Base-by-base conservation (phyloP, 1,284 basidiomycete species). In the Fomitiporia mediterranea region DNA sequence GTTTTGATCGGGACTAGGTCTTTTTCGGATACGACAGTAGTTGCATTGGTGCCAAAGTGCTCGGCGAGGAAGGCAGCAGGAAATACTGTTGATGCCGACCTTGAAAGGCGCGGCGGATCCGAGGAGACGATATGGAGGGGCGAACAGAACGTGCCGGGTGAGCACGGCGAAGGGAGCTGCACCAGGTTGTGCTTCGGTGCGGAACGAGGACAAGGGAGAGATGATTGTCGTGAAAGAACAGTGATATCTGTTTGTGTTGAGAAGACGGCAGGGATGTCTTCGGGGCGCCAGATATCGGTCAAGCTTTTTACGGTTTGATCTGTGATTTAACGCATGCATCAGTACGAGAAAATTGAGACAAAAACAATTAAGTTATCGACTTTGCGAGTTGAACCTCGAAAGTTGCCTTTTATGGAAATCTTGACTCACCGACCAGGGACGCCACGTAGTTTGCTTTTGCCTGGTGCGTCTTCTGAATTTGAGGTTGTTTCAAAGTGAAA, bases 241-340 rank as follows among this genome's bases (percentile, higher is more conserved):
- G 65, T 61, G 25, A 72, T 67, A 32, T 67, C 68, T 9, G 68
- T 64, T 13, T 77, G 75, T 1, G 74, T 74, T 52, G 78, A 68
- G 67, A 87, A 89, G 25, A 79, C 75, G 25, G 65, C 52, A 0
- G 88, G 87, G 39, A 89, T 84, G 64, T 85, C 80, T 64, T 88
- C 80, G 2, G 81, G 80, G 47, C 74, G 81, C 87, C 87, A 89
- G 68, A 87, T 84, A 62, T 89, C 84, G 66, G 78, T 82, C 53
- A 89, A 68, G 4, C 79, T 83, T 65, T 83, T 84, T 58, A 89
- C 80, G 42, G 87, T 81, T 81, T 88, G 83, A 74, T 89, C 86
- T 89, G 68, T 44, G 60, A 54, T 61, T 58, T 50, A 57, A 64
- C 54, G 63, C 64, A 63, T 53, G 56, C 57, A 51, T 57, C 38